A percentile compares a stretch with the other conserved stretches of the same genome.
Conservation (phyloP, 495 filamentous ascomycete species). For the Rusavskia elegans region DNA sequence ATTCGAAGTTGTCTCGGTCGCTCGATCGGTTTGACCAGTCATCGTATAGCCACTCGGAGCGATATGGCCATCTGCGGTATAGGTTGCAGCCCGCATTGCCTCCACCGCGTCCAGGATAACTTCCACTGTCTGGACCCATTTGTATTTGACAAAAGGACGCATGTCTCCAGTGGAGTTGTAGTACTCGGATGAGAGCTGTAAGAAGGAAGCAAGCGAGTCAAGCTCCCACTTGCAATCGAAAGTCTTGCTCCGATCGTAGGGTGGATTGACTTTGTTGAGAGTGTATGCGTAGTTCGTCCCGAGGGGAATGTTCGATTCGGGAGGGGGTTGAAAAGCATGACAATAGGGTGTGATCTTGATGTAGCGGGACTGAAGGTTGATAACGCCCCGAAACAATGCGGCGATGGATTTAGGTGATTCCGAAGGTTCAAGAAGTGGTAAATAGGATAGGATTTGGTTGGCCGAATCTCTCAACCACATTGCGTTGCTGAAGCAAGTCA, state of each 20-base stretch:
- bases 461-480: conserved; percentile 59
- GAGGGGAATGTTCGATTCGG: conserved; percentile 32
- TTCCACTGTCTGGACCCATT: conserved; percentile 40
- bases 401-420: conserved; percentile 35
- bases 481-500: conserved; percentile 25
- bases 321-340: conserved; percentile 46
- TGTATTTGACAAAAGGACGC: conserved; percentile 41
- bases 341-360: conserved; percentile 43
- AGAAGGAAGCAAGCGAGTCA: conserved; percentile 50
- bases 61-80: conserved; percentile 31
- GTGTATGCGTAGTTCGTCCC: conserved; percentile 31
- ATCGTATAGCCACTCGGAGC: conserved; percentile 39
- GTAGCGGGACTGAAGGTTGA: conserved; percentile 51
- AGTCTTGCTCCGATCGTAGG: conserved; percentile 32
- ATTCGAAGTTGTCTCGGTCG: conserved; percentile 44
- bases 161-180: conserved; percentile 36
- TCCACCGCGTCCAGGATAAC: conserved; percentile 37
- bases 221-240: conserved; percentile 58
- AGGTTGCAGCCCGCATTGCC: conserved; percentile 44
- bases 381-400: conserved; percentile 43
- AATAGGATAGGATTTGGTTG: conserved; percentile 51
- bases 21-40: conserved; percentile 36
- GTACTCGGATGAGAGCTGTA: conserved; percentile 44
- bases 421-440: conserved; percentile 36
- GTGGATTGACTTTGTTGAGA: conserved; percentile 28